phyloP scores from a whole-genome alignment of 306 rosid genomes.

The Spatholobus suberectus region DNA sequence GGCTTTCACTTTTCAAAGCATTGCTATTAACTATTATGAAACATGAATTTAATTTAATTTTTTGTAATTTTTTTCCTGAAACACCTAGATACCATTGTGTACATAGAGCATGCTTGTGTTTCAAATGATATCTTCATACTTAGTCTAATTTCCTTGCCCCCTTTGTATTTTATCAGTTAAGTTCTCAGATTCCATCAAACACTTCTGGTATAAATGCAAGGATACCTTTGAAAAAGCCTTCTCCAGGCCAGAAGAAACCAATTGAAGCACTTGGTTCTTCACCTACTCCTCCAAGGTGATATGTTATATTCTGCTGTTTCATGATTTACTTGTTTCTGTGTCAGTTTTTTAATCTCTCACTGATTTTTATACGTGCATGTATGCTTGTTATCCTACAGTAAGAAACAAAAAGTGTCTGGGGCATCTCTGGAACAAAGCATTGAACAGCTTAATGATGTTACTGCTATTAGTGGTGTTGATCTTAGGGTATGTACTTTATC shows the following conservation, averaged over 20 bases:
- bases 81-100: conserved; percentile 11
- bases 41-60: conserved; percentile 1
- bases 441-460: conserved; percentile 93
- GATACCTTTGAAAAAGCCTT: conserved; percentile 68
- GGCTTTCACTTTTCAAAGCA: conserved; percentile 21
- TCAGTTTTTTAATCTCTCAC: background rate
- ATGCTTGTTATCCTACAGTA: conserved; percentile 55
- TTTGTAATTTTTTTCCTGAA: background rate
- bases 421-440: conserved; percentile 83
- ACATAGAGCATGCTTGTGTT: background rate
- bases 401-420: conserved; percentile 92
- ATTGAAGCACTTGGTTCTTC: conserved; percentile 86
- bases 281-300: conserved; percentile 81
- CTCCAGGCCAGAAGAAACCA: conserved; percentile 86
- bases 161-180: conserved; percentile 38
- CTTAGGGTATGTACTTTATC: conserved; percentile 72
- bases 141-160: conserved; percentile 16
- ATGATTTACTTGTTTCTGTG: conserved; percentile 21
- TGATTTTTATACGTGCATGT: conserved; percentile 22
- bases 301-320: conserved; percentile 27
- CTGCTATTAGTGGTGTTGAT: conserved; percentile 98
- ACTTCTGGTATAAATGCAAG: conserved; percentile 55
- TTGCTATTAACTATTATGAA: background rate
- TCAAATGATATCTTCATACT: conserved; percentile 41
- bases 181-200: conserved; percentile 60